Base-by-base conservation (phyloP, 139 green algal species). In the Auxenochlorella pyrenoidosa region DNA sequence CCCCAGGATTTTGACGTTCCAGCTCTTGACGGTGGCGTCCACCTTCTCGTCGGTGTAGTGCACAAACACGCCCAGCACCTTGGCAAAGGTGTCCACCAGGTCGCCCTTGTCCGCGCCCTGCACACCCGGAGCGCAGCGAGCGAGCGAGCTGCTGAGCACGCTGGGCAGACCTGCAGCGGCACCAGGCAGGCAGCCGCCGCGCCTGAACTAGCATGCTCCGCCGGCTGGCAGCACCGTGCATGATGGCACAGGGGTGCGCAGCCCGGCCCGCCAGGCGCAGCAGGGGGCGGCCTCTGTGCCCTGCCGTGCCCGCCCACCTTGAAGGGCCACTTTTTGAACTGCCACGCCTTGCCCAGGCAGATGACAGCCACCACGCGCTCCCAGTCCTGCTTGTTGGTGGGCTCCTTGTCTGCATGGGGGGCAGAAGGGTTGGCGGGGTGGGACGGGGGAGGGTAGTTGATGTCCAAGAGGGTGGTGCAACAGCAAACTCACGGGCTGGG, bases 251-350 rank as follows among this genome's bases (percentile, higher is more conserved):
- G 2, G 18, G 22, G 10, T 24, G 54, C 18, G 54, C 54, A 24
- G 54, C 10, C 54, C 18, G 12, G 16, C 16, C 22, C 10, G 2
- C 10, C 54, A 24, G 12, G 54, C 54, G 12, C 54, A 24, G 12
- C 54, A 4, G 18, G 54, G 54, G 54, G 15, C 18, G 54, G 15
- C 54, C 22, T 8, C 54, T 13, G 22, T 13, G 54, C 54, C 15
- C 54, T 63, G 15, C 54, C 54, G n/a, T 41, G 32, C 54, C 54
- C 24, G 4, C 82, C 10, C 82, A 86, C 82, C 92, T 95, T 95
- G 88, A 88, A 94, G 22, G 94, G 94, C 87, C 89, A 96, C 34
- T 89, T 89, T 79, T 95, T 95, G 89, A 96, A 97, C 89, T 96
- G 94, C 94, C 94, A 96, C 28, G 90, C 63, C 86, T 94, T 93